phyloP scores from a whole-genome alignment of 345 rosid species.

The Zanthoxylum bungeanum region DNA sequence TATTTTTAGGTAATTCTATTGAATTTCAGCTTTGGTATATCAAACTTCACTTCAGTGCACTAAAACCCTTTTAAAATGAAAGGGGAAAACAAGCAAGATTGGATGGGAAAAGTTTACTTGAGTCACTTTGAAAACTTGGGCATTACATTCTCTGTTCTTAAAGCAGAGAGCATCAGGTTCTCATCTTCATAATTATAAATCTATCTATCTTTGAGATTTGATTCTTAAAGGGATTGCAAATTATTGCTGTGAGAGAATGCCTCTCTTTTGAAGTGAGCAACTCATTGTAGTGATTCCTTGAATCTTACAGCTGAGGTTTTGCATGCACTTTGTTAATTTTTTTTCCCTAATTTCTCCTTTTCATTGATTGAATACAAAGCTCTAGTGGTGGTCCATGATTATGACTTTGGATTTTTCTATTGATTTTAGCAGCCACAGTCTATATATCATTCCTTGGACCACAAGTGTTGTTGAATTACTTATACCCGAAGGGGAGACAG shows the following conservation, averaged over 20 bases:
- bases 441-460: constrained; percentile 28
- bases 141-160: constrained; percentile 27
- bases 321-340: not conserved
- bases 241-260: constrained; percentile 39
- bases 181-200: constrained; percentile 34
- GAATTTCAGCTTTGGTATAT: not conserved
- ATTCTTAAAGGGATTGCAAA: constrained; percentile 42
- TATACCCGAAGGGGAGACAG: not conserved
- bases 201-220: constrained; percentile 21
- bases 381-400: constrained; percentile 30
- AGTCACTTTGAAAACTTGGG: constrained; percentile 27
- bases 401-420: constrained; percentile 1
- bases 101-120: constrained; percentile 21
- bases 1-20: not conserved
- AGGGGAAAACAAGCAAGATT: not conserved
- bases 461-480: constrained; percentile 11
- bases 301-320: constrained; percentile 21
- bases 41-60: not conserved
- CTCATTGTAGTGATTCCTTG: constrained; percentile 28
- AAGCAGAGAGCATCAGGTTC: constrained; percentile 43
- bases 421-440: constrained; percentile 8
- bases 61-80: not conserved
- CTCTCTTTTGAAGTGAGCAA: too few relatives aligned
- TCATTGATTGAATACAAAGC: constrained; percentile 19
- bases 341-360: constrained; percentile 1